Conservation (phyloP, 2,329 filamentous ascomycete genomes). For the Penicillium sp. region DNA sequence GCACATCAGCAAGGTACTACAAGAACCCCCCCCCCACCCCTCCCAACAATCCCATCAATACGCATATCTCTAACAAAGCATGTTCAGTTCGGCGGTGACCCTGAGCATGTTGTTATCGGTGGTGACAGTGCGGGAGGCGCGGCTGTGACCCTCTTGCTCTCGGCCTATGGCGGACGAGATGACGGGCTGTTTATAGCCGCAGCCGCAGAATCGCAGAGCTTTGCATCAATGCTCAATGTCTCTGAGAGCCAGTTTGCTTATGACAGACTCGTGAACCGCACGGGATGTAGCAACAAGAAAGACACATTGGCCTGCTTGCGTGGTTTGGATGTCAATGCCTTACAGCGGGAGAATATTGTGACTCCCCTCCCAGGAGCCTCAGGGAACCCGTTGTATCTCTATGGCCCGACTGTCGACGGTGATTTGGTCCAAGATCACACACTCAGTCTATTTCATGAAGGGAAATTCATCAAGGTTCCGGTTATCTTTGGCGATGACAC, state of each 20-base stretch:
- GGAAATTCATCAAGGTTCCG: slow-evolving; percentile 52
- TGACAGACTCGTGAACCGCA: slow-evolving; percentile 50
- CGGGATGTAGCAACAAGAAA: slow-evolving; percentile 42
- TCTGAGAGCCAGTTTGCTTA: slow-evolving; percentile 53
- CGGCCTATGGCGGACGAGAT: slow-evolving; percentile 50
- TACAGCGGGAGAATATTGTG: slow-evolving; percentile 49
- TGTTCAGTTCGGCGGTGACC: slow-evolving; percentile 64
- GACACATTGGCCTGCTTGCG: slow-evolving; percentile 53
- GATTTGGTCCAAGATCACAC: slow-evolving; percentile 53
- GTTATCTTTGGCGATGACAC: slow-evolving; percentile 59
- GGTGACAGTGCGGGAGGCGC: slow-evolving; percentile 66
- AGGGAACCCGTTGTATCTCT: slow-evolving; percentile 49
- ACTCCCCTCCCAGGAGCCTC: slow-evolving; percentile 47
- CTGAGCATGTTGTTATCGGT: slow-evolving; percentile 64
- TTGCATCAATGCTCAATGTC: slow-evolving; percentile 49
- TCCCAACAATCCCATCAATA: neutral
- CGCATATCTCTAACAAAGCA: neutral
- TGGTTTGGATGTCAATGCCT: slow-evolving; percentile 39
- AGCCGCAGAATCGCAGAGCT: slow-evolving; percentile 55
- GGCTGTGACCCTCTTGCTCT: slow-evolving; percentile 64
- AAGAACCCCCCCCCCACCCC: slow-evolving; percentile 5
- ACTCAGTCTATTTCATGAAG: slow-evolving; percentile 48
- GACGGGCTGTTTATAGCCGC: slow-evolving; percentile 53
- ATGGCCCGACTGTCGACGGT: slow-evolving; percentile 52
- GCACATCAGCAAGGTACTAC: slow-evolving; percentile 57